These are phyloP conservation scores for Otatea glauca DNA, from an alignment of 176 grass and related monocot species.

Conservation along the genomic window DNA sequence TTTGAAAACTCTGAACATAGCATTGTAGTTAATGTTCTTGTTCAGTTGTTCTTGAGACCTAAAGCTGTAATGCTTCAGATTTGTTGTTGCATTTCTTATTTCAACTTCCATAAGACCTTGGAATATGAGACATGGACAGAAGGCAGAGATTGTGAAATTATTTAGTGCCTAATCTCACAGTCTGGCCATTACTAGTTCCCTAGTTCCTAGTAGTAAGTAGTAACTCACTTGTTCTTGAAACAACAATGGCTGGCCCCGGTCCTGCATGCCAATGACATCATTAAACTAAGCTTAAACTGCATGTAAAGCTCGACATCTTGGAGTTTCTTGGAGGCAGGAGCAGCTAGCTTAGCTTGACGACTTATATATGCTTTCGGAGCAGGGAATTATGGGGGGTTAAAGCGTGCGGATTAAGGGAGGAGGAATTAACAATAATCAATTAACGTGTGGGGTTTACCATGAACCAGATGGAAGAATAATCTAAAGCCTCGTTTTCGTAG, in stretches of 20 bases:
- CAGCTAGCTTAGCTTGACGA: background rate
- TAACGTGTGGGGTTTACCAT: slow-evolving; percentile 25
- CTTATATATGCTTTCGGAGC: slow-evolving; percentile 30
- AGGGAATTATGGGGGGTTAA: background rate
- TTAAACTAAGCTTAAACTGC: slow-evolving; percentile 20
- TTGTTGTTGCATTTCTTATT: background rate
- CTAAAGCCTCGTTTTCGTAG: background rate
- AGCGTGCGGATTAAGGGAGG: slow-evolving; percentile 30
- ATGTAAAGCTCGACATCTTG: slow-evolving; percentile 27
- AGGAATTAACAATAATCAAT: background rate
- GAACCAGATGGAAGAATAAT: background rate
- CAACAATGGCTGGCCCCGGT: background rate
- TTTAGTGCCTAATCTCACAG: background rate
- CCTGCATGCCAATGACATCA: background rate
- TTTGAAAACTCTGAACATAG: background rate
- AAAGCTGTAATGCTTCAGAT: background rate
- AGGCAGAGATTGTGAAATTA: background rate
- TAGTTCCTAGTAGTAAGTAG: too few species aligned
- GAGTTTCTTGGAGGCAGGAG: slow-evolving; percentile 38
- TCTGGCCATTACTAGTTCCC: background rate
- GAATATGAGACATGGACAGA: background rate
- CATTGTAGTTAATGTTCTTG: background rate
- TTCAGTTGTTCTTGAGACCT: background rate
- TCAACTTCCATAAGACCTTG: background rate
- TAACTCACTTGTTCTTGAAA: background rate